Percentiles rank a stretch among this genome's conserved stretches.
These are phyloP conservation scores for Neurospora tetrasperma DNA, from an alignment of 495 filamentous ascomycete species.

Conservation along the genomic window DNA sequence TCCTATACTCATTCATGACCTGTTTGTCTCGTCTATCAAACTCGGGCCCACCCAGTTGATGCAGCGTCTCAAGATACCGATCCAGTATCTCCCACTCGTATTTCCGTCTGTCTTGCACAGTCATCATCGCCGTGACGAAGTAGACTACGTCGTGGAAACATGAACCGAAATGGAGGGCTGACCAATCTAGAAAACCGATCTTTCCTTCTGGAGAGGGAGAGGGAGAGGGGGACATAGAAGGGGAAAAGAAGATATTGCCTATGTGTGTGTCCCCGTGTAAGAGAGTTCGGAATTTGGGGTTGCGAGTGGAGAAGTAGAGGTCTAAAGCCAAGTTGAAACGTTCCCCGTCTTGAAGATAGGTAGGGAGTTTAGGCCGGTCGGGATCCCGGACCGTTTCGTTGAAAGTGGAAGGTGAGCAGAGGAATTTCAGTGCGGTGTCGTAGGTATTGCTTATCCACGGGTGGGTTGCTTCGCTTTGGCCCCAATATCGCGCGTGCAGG, in stretches of 20 bases:
- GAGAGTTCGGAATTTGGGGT: constrained; percentile 17
- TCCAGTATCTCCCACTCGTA: constrained; percentile 48
- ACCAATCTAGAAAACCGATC: constrained; percentile 14
- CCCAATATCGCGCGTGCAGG: constrained; percentile 22
- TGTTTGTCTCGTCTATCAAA: constrained; percentile 19
- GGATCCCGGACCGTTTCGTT: constrained; percentile 12
- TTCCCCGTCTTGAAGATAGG: constrained; percentile 15
- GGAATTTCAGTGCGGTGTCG: constrained; percentile 15
- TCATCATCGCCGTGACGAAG: constrained; percentile 12
- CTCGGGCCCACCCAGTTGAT: constrained; percentile 11
- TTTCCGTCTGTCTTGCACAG: too few relatives aligned
- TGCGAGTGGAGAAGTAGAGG: constrained; percentile 17
- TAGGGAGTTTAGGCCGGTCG: constrained; percentile 12
- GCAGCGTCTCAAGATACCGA: constrained; percentile 38
- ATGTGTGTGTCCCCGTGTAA: constrained; percentile 20
- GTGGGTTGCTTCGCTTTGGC: constrained; percentile 12
- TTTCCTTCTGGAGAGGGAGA: too few relatives aligned
- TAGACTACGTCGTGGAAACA: constrained; percentile 21
- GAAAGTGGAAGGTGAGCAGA: constrained; percentile 2
- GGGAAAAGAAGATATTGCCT: constrained; percentile 5
- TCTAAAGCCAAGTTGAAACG: constrained; percentile 17
- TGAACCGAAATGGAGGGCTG: constrained; percentile 16
- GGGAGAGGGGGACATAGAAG: too few relatives aligned
- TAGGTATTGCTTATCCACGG: constrained; percentile 21
- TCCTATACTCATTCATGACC: constrained; percentile 15